Evolutionary conservation across 108 stramenopile genomes (phyloP).

Genomic region (Cyclotella sp.): DNA sequence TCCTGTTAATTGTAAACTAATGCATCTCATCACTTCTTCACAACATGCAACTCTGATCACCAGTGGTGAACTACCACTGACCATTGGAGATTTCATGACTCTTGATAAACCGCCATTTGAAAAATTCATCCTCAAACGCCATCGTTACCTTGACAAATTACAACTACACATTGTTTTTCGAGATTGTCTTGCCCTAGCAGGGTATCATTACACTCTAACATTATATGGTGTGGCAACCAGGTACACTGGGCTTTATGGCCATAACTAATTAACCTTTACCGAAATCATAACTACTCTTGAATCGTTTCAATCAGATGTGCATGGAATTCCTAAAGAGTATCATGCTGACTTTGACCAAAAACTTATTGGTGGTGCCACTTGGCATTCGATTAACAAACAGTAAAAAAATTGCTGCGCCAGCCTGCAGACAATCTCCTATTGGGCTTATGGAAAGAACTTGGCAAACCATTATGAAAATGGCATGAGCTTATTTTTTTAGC

Average conservation of each 20-base stretch:
- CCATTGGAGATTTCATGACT: conserved; percentile 14
- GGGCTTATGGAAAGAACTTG: conserved; percentile 25
- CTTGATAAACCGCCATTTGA: conserved; percentile 1
- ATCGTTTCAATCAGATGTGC: neutral
- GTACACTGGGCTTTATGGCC: conserved; percentile 23
- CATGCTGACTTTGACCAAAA: conserved; percentile 31
- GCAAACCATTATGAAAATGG: conserved; percentile 22
- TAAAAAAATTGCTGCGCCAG: conserved; percentile 28
- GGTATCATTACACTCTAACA: conserved; percentile 15
- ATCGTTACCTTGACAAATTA: conserved; percentile 18
- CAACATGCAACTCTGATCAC: neutral
- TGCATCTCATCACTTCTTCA: conserved; percentile 5
- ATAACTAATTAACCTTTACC: neutral
- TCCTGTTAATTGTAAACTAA: conserved; percentile 3
- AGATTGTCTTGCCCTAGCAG: conserved; percentile 18
- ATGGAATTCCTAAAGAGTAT: neutral
- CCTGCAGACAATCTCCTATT: conserved; percentile 24
- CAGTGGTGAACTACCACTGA: neutral
- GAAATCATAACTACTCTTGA: conserved; percentile 12
- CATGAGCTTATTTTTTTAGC: conserved; percentile 22
- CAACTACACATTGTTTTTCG: conserved; percentile 8
- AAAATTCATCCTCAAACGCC: neutral
- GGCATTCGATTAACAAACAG: neutral
- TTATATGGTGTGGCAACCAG: conserved; percentile 22
- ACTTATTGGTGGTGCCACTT: conserved; percentile 21